phyloP scores from a whole-genome alignment of 768 basidiomycete species.

The Macrolepiota dolichaula region DNA sequence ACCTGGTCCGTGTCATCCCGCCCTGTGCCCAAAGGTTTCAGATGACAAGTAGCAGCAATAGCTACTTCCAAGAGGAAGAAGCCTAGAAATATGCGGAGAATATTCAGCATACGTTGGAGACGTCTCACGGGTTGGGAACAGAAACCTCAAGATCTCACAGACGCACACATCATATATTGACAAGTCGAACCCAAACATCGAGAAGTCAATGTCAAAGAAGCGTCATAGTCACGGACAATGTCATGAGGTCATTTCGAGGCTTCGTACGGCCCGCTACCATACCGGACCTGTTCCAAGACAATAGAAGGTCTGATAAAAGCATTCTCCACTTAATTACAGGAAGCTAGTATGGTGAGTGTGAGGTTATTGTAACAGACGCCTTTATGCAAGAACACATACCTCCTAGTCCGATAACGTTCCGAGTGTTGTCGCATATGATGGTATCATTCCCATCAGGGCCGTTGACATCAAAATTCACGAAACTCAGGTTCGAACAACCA shows the following conservation, averaged over 20 bases:
- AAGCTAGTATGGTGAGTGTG: constrained; percentile 14
- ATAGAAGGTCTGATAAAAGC: not conserved
- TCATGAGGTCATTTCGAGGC: constrained; percentile 5
- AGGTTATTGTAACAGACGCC: not conserved
- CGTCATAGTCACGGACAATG: constrained; percentile 5
- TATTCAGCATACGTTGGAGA: not conserved
- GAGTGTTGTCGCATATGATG: constrained; percentile 46
- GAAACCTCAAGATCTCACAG: not conserved
- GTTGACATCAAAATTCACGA: constrained; percentile 35
- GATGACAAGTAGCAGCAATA: not conserved
- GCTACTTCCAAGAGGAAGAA: not conserved
- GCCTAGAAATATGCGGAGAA: not conserved
- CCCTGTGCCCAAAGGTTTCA: constrained; percentile 33
- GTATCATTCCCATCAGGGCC: constrained; percentile 32
- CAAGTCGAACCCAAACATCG: not conserved
- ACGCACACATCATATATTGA: not conserved
- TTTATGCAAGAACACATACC: constrained; percentile 20
- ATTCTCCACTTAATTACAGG: constrained; percentile 17
- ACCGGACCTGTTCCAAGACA: not conserved
- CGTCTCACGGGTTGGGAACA: not conserved
- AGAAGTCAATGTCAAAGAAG: constrained; percentile 8
- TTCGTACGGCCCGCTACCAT: not conserved
- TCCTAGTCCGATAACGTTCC: constrained; percentile 30
- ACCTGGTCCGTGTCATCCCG: constrained; percentile 39
- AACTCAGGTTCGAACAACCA: constrained; percentile 42